Evolutionary conservation across 371 early-diverging fungal genomes (phyloP).

Genomic region (Apophysomyces variabilis): DNA sequence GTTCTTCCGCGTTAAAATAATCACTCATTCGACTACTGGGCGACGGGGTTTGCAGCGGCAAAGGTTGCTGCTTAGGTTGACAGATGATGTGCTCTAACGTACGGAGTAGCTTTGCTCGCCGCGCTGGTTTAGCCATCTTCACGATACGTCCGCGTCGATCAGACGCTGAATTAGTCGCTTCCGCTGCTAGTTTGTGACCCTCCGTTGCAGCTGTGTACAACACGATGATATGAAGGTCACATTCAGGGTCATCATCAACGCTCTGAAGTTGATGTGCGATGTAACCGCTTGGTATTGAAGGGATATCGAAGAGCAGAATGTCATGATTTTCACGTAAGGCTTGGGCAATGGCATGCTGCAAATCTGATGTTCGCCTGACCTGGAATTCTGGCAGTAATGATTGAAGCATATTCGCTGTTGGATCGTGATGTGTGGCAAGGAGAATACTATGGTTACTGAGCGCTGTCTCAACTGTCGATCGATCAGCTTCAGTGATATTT

Average conservation of each 20-base stretch:
- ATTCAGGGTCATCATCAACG: constrained; percentile 52
- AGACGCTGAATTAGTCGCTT: constrained; percentile 43
- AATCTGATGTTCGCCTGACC: constrained; percentile 32
- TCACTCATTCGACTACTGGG: constrained; percentile 36
- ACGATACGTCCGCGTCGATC: constrained; percentile 50
- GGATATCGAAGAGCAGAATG: constrained; percentile 46
- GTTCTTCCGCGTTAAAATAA: constrained; percentile 39
- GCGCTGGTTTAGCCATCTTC: constrained; percentile 63
- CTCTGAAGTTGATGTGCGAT: constrained; percentile 48
- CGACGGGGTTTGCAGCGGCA: constrained; percentile 5
- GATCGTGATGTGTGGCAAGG: constrained; percentile 39
- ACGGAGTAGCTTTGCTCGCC: constrained; percentile 53
- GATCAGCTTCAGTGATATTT: constrained; percentile 19
- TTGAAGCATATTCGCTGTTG: constrained; percentile 45
- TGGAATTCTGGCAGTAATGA: constrained; percentile 37
- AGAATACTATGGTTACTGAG: constrained; percentile 36
- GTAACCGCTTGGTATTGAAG: constrained; percentile 42
- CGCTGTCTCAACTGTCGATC: constrained; percentile 17
- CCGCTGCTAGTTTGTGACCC: constrained; percentile 48
- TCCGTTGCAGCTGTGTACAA: constrained; percentile 52
- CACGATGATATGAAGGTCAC: constrained; percentile 47
- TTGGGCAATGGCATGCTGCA: constrained; percentile 45
- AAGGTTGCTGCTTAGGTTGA: constrained; percentile 21
- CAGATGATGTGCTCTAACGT: constrained; percentile 41
- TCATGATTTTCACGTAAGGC: constrained; percentile 47